Base-by-base conservation (phyloP, 1,284 basidiomycete species). In the Melampsora americana region DNA sequence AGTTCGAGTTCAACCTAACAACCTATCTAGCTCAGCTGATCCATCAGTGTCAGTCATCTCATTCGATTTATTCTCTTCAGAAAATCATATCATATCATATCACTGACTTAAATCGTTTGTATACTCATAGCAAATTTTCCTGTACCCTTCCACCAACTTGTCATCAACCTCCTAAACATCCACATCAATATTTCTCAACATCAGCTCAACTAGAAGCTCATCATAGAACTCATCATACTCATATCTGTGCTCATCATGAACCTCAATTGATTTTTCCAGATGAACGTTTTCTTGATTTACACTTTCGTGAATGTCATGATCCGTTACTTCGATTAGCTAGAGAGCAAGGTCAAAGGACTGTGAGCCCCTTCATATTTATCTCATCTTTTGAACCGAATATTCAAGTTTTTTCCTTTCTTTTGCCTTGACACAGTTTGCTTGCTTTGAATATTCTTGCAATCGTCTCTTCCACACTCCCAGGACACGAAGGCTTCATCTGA, bases 161-260 rank as follows among this genome's bases (percentile, higher is more conserved):
- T n/a, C 46, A 74, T 44, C 35, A 35, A 35, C 65, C 48, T 28
- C 64, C 62, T 18, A 42, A 59, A 14, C 62, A 74, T 12, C 32
- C 50, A 59, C 50, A 46, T 14, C 23, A 28, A 56, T 48, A 35
- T 42, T 74, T 67, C 42, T 28, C 64, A 11, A 56, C 50, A 42
- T 26, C 48, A 39, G 42, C 0, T 26, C 46, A 66, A 48, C 71
- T 72, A 1, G 70, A 74, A 67, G 35, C 71, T 16, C 71, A 74
- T 60, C 62, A 74, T 61, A 44, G 62, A 67, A 66, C 64, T 46
- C 71, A 74, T 44, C 71, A 74, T 74, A 62, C 71, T 28, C 65
- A 66, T 60, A 59, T 65, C 32, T 74, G 71, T 23, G 16, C 35
- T 66, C 71, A 44, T 46, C 46, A 11, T 42, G 14, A 16, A 20